Conservation (phyloP, 2,329 filamentous ascomycete genomes). For the Penicillium freii region DNA sequence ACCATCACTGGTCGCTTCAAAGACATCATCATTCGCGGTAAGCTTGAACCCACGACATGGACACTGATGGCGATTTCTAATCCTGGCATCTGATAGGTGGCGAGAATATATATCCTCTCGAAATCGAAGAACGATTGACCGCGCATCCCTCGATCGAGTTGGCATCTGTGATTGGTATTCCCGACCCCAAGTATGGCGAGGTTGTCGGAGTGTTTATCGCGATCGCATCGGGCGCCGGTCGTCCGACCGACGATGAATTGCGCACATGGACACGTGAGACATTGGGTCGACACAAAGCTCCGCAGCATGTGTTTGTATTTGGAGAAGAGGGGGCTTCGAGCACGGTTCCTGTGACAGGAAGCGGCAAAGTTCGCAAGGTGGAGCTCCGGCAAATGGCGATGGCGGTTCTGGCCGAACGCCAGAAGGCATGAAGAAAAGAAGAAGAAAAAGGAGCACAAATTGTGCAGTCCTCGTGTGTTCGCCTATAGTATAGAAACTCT, state of each 20-base stretch:
- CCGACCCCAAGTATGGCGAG: slow-evolving; percentile 70
- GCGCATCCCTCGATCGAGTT: slow-evolving; percentile 60
- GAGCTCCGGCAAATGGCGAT: slow-evolving; percentile 52
- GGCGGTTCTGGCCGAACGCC: slow-evolving; percentile 41
- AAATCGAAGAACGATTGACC: slow-evolving; percentile 71
- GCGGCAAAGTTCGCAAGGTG: slow-evolving; percentile 67
- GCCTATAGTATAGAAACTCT: neutral
- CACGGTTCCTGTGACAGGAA: slow-evolving; percentile 65
- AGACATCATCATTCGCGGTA: slow-evolving; percentile 73
- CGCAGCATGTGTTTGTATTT: slow-evolving; percentile 72
- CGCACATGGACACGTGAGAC: slow-evolving; percentile 61
- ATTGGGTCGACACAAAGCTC: slow-evolving; percentile 67
- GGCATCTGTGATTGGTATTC: slow-evolving; percentile 69
- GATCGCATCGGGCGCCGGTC: slow-evolving; percentile 28
- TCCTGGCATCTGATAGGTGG: slow-evolving; percentile 49
- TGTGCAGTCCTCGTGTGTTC: neutral
- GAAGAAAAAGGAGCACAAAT: neutral
- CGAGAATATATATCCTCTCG: slow-evolving; percentile 71
- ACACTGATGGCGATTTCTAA: slow-evolving; percentile 5
- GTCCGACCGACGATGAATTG: slow-evolving; percentile 56
- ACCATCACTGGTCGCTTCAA: slow-evolving; percentile 74
- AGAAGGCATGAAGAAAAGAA: neutral
- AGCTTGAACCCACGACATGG: slow-evolving; percentile 2
- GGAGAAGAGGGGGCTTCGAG: slow-evolving; percentile 57
- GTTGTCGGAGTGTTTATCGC: slow-evolving; percentile 65